phyloP scores from a whole-genome alignment of 106 monocot species.

The Acorus calamus region DNA sequence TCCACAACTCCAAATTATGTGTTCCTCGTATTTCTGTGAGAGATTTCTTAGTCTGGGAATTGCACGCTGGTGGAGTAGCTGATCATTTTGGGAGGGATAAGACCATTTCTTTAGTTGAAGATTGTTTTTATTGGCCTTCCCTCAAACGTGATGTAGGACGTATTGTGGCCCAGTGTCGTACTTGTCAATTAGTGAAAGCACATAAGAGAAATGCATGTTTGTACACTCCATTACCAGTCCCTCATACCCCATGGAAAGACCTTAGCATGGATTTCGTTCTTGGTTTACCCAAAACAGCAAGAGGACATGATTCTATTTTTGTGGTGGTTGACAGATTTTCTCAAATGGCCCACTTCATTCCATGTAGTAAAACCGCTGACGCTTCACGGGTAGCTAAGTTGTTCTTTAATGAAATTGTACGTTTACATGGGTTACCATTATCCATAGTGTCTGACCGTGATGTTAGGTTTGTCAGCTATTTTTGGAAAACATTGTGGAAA shows the following conservation, averaged over 20 bases:
- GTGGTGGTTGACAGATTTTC: not conserved
- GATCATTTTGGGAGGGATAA: not conserved
- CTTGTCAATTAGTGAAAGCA: not conserved
- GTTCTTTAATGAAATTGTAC: not conserved
- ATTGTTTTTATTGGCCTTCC: not conserved
- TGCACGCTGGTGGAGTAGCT: no score
- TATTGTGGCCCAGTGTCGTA: not conserved
- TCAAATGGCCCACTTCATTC: not conserved
- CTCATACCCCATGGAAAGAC: not conserved
- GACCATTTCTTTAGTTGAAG: not conserved
- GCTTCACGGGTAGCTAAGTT: not conserved
- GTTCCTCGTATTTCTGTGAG: no score
- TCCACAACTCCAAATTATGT: no score
- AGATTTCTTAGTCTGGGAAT: no score
- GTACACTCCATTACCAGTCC: not conserved
- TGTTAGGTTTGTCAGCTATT: not conserved
- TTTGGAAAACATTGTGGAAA: conserved; percentile 1
- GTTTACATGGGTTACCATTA: not conserved
- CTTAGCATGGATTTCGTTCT: not conserved
- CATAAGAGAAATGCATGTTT: not conserved
- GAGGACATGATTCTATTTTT: not conserved
- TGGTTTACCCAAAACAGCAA: not conserved
- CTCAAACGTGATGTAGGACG: not conserved
- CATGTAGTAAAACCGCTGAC: not conserved
- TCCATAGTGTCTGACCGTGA: not conserved